Conservation (phyloP, 1,284 basidiomycete genomes). For the Laetiporus sulphureus region DNA sequence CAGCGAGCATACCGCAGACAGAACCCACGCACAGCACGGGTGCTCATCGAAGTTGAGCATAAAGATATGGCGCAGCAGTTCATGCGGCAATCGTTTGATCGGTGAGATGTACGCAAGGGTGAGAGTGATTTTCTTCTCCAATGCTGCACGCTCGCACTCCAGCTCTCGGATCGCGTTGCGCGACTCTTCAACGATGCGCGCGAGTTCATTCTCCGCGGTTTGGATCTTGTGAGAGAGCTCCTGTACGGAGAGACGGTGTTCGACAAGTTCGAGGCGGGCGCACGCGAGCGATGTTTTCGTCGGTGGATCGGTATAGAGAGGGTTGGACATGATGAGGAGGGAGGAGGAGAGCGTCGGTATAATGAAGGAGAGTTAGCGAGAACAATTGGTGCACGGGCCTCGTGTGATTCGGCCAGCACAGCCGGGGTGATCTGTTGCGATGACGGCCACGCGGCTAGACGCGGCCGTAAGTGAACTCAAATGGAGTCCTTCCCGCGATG, state of each 20-base stretch:
- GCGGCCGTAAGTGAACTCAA: too few species aligned
- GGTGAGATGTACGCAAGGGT: slow-evolving; percentile 60
- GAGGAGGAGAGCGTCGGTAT: too few species aligned
- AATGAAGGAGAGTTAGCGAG: too few species aligned
- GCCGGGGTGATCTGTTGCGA: too few species aligned
- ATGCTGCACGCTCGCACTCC: slow-evolving; percentile 35
- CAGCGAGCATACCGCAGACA: slow-evolving; percentile 52
- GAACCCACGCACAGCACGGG: slow-evolving; percentile 63
- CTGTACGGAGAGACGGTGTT: slow-evolving; percentile 12
- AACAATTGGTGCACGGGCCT: too few species aligned
- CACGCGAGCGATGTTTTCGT: slow-evolving; percentile 41
- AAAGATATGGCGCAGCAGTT: slow-evolving; percentile 62
- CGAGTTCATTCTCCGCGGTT: slow-evolving; percentile 45
- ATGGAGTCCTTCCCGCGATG: too few species aligned
- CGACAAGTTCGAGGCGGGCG: slow-evolving; percentile 33
- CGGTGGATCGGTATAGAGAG: slow-evolving; percentile 43
- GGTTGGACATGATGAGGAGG: slow-evolving; percentile 17
- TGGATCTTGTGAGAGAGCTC: slow-evolving; percentile 26
- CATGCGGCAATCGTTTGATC: slow-evolving; percentile 57
- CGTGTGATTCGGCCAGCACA: too few species aligned
- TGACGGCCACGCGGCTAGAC: too few species aligned
- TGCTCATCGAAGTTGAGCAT: slow-evolving; percentile 57
- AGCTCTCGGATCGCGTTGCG: slow-evolving; percentile 45
- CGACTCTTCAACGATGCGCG: slow-evolving; percentile 49
- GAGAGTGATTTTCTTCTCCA: slow-evolving; percentile 42